phyloP scores from a whole-genome alignment of 2,329 filamentous ascomycete species.

The Cryphonectria carpinicola region DNA sequence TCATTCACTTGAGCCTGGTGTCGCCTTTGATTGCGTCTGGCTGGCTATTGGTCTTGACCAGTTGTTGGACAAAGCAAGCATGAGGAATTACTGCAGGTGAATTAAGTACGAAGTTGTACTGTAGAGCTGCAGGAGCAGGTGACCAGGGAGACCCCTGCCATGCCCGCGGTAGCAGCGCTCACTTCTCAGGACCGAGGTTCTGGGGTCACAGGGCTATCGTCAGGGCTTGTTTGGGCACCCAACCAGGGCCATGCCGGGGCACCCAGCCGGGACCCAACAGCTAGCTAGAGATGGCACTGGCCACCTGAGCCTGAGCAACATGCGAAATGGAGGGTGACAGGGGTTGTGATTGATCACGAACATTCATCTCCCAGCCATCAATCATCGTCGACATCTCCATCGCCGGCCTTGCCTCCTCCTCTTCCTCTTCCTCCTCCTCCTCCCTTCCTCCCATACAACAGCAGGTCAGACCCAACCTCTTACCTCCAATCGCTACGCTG shows the following conservation, averaged over 20 bases:
- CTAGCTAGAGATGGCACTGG: not conserved
- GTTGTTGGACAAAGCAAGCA: not conserved
- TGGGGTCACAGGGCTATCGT: not conserved
- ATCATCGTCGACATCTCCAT: constrained; percentile 8
- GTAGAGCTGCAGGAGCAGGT: not conserved
- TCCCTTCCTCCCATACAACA: not conserved
- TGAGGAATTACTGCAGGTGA: not conserved
- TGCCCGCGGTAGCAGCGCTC: not conserved
- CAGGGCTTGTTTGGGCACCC: constrained; percentile 14
- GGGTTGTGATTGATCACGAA: constrained; percentile 15
- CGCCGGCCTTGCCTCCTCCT: not conserved
- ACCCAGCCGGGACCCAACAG: not conserved
- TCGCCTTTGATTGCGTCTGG: not conserved
- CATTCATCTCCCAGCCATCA: constrained; percentile 19
- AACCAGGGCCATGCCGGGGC: not conserved
- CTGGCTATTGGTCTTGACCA: not conserved
- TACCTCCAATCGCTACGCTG: not conserved
- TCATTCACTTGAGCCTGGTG: not conserved
- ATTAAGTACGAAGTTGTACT: no score
- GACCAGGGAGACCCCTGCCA: constrained; percentile 2
- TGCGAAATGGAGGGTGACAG: constrained; percentile 12
- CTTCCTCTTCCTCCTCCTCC: not conserved
- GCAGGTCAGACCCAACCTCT: not conserved
- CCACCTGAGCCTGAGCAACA: not conserved
- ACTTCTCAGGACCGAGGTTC: not conserved